phyloP scores from a whole-genome alignment of 2,329 filamentous ascomycete species.

The Coniella lustricola region DNA sequence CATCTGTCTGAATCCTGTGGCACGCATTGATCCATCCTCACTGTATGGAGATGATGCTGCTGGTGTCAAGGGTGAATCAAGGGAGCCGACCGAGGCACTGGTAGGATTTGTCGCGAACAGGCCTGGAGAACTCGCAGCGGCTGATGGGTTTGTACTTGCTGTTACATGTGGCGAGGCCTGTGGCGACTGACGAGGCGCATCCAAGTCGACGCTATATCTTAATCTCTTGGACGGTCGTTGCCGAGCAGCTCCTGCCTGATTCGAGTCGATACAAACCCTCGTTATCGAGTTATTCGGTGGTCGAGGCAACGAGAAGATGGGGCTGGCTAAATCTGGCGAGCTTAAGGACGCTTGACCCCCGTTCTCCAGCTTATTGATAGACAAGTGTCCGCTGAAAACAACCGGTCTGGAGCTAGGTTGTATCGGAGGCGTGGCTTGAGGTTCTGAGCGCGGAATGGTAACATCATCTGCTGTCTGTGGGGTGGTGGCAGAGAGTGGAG shows the following conservation, averaged over 20 bases:
- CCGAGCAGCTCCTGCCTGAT: not conserved
- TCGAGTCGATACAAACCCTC: slow-evolving; percentile 1
- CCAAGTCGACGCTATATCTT: slow-evolving; percentile 15
- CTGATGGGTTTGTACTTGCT: slow-evolving; percentile 2
- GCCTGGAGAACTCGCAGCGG: slow-evolving; percentile 4
- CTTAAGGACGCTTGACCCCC: not conserved
- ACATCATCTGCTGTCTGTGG: not conserved
- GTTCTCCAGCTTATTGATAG: not conserved
- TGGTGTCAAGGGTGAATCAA: slow-evolving; percentile 32
- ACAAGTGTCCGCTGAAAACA: slow-evolving; percentile 1
- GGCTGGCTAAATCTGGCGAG: slow-evolving; percentile 7
- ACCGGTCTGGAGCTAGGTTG: not conserved
- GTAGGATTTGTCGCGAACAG: slow-evolving; percentile 22
- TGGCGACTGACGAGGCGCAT: not conserved
- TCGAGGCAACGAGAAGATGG: slow-evolving; percentile 3
- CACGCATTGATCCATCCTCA: slow-evolving; percentile 20
- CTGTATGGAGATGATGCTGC: slow-evolving; percentile 32
- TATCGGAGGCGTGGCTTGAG: not conserved
- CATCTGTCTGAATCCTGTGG: slow-evolving; percentile 16
- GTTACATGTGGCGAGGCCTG: slow-evolving; percentile 9
- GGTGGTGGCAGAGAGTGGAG: slow-evolving; percentile 2
- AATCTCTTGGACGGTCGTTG: slow-evolving; percentile 14
- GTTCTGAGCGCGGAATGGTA: slow-evolving; percentile 1
- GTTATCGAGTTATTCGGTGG: not conserved
- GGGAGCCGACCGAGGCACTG: slow-evolving; percentile 12